phyloP scores from a whole-genome alignment of 2,329 filamentous ascomycete genomes.

The Capronia americana region DNA sequence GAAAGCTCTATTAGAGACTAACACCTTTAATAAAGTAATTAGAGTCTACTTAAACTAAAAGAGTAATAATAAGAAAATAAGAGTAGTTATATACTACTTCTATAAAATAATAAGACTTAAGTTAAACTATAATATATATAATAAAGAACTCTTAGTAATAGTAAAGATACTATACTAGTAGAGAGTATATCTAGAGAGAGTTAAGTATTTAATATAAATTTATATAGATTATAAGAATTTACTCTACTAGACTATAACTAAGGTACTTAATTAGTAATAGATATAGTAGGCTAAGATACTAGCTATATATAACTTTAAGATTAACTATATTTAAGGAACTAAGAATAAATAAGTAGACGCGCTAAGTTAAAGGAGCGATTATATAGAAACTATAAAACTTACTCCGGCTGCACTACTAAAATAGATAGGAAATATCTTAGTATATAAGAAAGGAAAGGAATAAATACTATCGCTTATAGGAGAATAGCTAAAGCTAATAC shows the following conservation, averaged over 20 bases:
- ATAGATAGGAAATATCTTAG: too few species aligned
- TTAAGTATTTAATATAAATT: conserved; percentile 24
- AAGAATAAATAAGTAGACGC: not conserved
- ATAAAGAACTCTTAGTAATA: not conserved
- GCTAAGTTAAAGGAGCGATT: conserved; percentile 26
- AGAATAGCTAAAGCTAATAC: too few species aligned
- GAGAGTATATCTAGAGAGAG: conserved; percentile 19
- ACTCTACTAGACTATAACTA: conserved; percentile 26
- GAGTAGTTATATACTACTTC: too few species aligned
- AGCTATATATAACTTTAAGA: not conserved
- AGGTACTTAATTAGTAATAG: conserved; percentile 20
- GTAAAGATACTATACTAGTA: not conserved
- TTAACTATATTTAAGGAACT: not conserved
- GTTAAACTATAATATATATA: too few species aligned
- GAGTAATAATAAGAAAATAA: too few species aligned
- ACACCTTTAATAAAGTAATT: not conserved
- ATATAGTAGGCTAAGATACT: conserved; percentile 7
- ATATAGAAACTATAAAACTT: conserved; percentile 6
- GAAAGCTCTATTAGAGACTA: conserved; percentile 21
- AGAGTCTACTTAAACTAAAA: not conserved
- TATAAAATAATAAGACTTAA: too few species aligned
- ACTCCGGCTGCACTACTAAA: not conserved
- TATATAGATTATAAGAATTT: conserved; percentile 34
- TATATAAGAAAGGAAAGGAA: conserved; percentile 21
- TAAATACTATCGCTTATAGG: too few species aligned